Conservation (phyloP, 2,329 filamentous ascomycete species). For the Colletotrichum sp. region DNA sequence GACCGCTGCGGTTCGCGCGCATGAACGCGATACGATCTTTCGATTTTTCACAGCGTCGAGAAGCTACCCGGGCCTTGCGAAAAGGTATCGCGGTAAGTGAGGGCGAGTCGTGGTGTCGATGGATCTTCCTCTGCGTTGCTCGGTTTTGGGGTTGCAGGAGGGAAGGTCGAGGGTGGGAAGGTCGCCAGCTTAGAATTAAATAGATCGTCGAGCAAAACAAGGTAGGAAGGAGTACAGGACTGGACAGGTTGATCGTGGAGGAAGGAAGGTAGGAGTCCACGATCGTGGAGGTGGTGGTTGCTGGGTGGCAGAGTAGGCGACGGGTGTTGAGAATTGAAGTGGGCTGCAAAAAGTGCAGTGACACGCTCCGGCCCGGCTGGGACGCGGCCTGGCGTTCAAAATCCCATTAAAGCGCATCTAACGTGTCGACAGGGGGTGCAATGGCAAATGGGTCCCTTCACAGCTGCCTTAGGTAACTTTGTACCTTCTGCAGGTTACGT, state of each 20-base stretch:
- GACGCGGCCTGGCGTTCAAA: conserved; percentile 14
- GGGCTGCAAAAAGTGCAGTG: conserved; percentile 19
- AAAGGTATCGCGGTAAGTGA: not conserved
- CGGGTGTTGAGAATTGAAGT: not conserved
- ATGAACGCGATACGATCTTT: not conserved
- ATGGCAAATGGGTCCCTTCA: not conserved
- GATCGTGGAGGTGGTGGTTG: conserved; percentile 1
- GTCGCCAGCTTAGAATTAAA: not conserved
- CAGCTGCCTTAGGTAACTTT: not conserved
- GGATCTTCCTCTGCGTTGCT: not conserved
- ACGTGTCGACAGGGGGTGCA: conserved; percentile 12
- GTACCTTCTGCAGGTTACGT: not conserved
- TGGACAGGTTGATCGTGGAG: not conserved
- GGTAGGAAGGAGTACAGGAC: not conserved
- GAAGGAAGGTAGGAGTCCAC: not conserved
- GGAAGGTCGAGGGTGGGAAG: not conserved
- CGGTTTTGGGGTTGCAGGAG: not conserved
- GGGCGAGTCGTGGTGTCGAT: not conserved
- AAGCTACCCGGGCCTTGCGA: not conserved
- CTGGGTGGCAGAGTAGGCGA: not conserved
- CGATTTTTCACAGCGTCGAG: not conserved
- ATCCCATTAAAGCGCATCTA: conserved; percentile 11
- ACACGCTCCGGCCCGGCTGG: conserved; percentile 7
- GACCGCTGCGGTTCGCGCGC: not conserved
- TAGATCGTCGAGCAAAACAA: not conserved